These are phyloP conservation scores for Scutellaria galericulata DNA, from an alignment of 257 asterid species.

Conservation along the genomic window DNA sequence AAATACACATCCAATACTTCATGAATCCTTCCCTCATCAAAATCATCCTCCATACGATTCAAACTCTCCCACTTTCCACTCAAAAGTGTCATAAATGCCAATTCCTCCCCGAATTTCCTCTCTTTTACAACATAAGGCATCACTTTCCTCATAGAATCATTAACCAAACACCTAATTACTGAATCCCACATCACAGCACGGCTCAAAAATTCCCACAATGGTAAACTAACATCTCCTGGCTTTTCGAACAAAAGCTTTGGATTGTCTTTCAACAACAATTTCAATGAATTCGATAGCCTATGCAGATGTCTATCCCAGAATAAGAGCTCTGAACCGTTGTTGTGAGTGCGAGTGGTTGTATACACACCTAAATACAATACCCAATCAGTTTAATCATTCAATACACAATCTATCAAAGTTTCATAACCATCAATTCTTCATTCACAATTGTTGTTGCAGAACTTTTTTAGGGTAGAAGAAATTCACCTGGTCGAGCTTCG, in stretches of 20 bases:
- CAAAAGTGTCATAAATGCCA: constrained; percentile 72
- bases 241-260: constrained; percentile 58
- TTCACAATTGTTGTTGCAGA: not conserved
- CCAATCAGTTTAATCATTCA: not conserved
- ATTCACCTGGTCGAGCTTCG: constrained; percentile 70
- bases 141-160: constrained; percentile 66
- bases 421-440: not conserved
- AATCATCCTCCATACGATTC: constrained; percentile 33
- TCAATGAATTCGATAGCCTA: constrained; percentile 74
- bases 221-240: constrained; percentile 23
- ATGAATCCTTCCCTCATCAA: constrained; percentile 49
- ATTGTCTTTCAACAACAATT: constrained; percentile 49
- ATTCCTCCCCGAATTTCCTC: constrained; percentile 63
- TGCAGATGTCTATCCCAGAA: constrained; percentile 83
- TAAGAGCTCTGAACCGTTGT: constrained; percentile 61
- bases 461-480: not conserved
- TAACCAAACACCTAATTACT: constrained; percentile 55
- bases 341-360: constrained; percentile 92
- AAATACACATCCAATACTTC: constrained; percentile 71
- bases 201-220: constrained; percentile 36
- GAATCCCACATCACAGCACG: constrained; percentile 56
- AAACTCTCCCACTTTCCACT: constrained; percentile 63
- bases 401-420: not conserved
- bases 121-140: constrained; percentile 54
- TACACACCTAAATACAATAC: constrained; percentile 73